Base-by-base conservation (phyloP, 306 rosid genomes). In the Trifolium subterraneum region DNA sequence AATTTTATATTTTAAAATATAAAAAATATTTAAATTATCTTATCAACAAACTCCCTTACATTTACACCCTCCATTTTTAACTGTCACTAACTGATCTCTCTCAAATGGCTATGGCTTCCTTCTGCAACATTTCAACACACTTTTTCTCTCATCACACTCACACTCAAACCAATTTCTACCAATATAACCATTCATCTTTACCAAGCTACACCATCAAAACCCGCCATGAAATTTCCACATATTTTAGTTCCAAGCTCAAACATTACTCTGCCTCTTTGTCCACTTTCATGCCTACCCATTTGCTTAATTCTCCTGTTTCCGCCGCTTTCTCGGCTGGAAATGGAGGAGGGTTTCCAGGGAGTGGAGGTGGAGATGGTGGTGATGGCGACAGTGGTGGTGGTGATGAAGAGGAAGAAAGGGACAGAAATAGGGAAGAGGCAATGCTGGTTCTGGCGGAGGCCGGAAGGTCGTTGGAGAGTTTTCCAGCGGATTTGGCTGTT, bases 401-500 rank as follows among this genome's bases (percentile, higher is more conserved):
- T 1, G 91, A 48, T 0, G 95, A 69, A 4, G 85, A 58, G 15
- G 91, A 79, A 25, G 91, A 81, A 42, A 71, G 92, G 78, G 90
- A 81, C 45, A 74, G 72, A 36, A 93, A 91, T 73, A 85, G 77
- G 72, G 73, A 73, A 70, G 98, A 93, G 89, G 91, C 90, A 27
- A 7, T 86, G 76, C 58, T 77, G 82, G 92, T 86, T 27, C 42
- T 89, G 69, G 88, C 78, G 0, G 91, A 89, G 87, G 90, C 73
- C 0, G 86, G 97, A 36, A 80, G 89, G 82, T 77, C 89, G 36
- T 20, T 67, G 77, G 98, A 91, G 85, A 89, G 88, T 69, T 33
- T 93, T 33, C 92, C 97, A 29, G 84, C 71, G 45, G 98, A 93
- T 71, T 77, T 93, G 44, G 92, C 84, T n/a, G 89, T 82, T 36